Evolutionary conservation across 306 rosid species (phyloP), one percentile per base, ranked within the genome.

Genomic region (Ochetophila trinervis): DNA sequence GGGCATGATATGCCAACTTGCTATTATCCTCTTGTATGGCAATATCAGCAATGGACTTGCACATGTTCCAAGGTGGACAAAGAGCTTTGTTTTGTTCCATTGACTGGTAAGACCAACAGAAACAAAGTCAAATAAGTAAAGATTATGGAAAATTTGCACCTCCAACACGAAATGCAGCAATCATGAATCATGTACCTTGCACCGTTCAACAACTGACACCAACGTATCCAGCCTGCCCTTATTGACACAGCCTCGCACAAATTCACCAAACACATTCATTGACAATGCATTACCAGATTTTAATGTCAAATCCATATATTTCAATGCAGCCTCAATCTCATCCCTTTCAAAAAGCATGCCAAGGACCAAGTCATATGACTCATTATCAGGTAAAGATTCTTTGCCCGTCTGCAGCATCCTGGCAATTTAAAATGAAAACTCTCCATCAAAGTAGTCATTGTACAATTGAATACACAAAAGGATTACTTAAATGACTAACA

Each of bases 21-120:
- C 95, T 84, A 65, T 86, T 81, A 76, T 90, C 87, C 54, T 68
- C 90, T 68, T 76, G 86, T 69, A 79, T 34, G 59, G 97, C 96
- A 63, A 40, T 55, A 74, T 83, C 95, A 37, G 86, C 86, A 66
- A 94, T 86, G 68, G 13, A 48, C 71, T 76, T 70, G 85, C 97
- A 89, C 85, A 73, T 32, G 63, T 50, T 74, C 99, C 96, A 88
- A 3, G 89, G 11, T 3, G 99, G 99, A 79, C 96, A 88, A 76
- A 94, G 97, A 54, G 99, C 86, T 83, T 90, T 94, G 86, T 94
- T 94, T 74, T 90, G 85, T 42, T 78, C 96, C 85, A 86, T 84
- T 59, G 87, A 35, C 98, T 93, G 86, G 70, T 69, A 75, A 73
- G 63, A 75, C 57, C 73, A 77, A 64, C 40, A 65, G 42, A 20